Base-by-base conservation (phyloP, 768 basidiomycete genomes). In the Holtermannia corniformis region DNA sequence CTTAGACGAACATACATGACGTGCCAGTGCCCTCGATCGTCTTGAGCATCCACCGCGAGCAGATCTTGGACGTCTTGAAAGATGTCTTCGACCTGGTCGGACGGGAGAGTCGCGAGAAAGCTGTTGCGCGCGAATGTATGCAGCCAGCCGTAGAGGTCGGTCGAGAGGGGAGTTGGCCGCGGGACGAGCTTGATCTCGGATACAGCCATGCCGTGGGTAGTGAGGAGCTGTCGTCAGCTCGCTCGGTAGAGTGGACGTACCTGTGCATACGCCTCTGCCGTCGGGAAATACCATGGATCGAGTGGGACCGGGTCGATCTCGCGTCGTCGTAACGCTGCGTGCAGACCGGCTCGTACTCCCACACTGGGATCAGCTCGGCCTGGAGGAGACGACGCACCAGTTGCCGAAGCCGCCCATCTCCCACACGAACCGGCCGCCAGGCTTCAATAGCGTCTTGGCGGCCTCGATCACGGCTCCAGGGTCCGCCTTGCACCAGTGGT, bases 251-350 rank as follows among this genome's bases (percentile, higher is more conserved):
- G 78, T 77, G 11, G 81, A 55, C 74, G 52, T 63, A 83, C 82
- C 67, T 76, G 74, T 44, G 68, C 72, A 68, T 90, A 88, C 54
- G 85, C 81, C 24, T 79, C 77, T 11, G 77, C 76, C 0, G 82
- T 82, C 3, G 88, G 88, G 65, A 87, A 89, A 73, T 81, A 87
- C 86, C 86, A 90, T 0, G 88, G 88, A 63, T 91, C 87, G 41
- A 81, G 66, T 11, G 70, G 62, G 7, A 72, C 70, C 10, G 86
- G 80, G 67, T 87, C 76, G 50, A 81, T 69, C 0, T 85, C 84
- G 23, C 77, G 75, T 25, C 71, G 69, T 51, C 72, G 73, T 37
- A 83, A 69, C 0, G 78, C 80, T 10, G 75, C 64, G 56, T 87
- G 76, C 14, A 90, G 59, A 3, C 79, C 78, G 14, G 73, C 68